Conservation (phyloP, 2,329 filamentous ascomycete genomes). For the Periconia macrospinosa region DNA sequence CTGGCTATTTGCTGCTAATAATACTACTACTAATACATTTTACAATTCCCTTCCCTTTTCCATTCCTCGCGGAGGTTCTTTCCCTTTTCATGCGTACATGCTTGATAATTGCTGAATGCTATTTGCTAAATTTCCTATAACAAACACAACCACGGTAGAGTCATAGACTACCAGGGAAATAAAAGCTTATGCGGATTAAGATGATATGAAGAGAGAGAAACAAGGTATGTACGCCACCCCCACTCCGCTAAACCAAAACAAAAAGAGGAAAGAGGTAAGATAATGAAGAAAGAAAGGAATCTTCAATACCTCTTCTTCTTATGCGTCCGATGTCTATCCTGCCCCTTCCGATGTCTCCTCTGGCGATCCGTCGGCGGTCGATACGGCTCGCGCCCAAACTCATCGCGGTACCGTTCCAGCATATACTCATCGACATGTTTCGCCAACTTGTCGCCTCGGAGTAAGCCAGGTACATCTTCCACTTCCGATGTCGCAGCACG, state of each 20-base stretch:
- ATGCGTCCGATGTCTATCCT: slow-evolving; percentile 33
- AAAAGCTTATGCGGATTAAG: too few relatives aligned
- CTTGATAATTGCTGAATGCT: too few relatives aligned
- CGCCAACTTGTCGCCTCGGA: slow-evolving; percentile 17
- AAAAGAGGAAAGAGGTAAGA: not conserved
- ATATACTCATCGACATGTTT: slow-evolving; percentile 43
- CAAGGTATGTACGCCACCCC: too few relatives aligned
- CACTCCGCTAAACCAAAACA: not conserved
- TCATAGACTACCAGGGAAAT: too few relatives aligned
- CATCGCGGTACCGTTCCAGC: slow-evolving; percentile 30
- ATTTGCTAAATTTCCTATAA: too few relatives aligned
- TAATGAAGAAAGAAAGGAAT: not conserved
- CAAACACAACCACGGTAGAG: too few relatives aligned
- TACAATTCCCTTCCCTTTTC: too few relatives aligned
- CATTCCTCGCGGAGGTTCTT: too few relatives aligned
- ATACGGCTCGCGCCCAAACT: slow-evolving; percentile 38
- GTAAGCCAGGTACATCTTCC: slow-evolving; percentile 18
- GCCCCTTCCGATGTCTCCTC: slow-evolving; percentile 31
- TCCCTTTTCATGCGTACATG: too few relatives aligned
- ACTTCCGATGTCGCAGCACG: slow-evolving; percentile 19
- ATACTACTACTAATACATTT: too few relatives aligned
- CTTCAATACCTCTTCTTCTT: slow-evolving; percentile 30
- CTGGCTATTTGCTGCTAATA: too few relatives aligned
- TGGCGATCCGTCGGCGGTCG: slow-evolving; percentile 35
- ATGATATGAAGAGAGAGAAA: too few relatives aligned